Evolutionary conservation across 2,329 filamentous ascomycete species (phyloP).

Genomic region (Scedosporium boydii): DNA sequence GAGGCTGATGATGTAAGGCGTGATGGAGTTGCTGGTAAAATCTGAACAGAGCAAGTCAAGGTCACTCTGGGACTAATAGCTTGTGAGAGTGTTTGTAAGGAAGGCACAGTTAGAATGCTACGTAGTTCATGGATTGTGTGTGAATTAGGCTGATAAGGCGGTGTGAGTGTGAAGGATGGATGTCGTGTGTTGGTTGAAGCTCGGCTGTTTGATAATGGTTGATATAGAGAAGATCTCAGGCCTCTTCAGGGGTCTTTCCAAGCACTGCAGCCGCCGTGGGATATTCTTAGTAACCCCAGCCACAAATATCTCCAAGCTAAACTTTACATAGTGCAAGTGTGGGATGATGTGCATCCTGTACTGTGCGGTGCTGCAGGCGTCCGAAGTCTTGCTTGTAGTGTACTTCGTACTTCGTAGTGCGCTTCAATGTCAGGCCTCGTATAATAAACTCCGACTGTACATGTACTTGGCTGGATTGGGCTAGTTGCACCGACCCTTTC

Average conservation of each 20-base stretch:
- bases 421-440: too few species aligned
- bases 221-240: too few species aligned
- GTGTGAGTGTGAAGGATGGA: neutral
- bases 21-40: neutral
- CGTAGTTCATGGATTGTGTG: neutral
- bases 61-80: neutral
- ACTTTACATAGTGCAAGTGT: too few species aligned
- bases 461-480: neutral
- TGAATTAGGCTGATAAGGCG: neutral
- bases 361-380: neutral
- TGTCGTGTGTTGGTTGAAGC: neutral
- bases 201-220: neutral
- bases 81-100: neutral
- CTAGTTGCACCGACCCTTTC: neutral
- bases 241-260: neutral
- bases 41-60: neutral
- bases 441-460: too few species aligned
- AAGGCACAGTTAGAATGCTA: neutral
- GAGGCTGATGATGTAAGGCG: neutral
- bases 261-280: neutral
- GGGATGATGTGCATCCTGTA: neutral
- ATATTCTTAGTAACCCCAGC: slow-evolving; percentile 2
- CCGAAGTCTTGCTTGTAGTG: too few species aligned
- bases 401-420: neutral
- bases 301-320: neutral